These are phyloP conservation scores for Podila minutissima DNA, from an alignment of 192 early-diverging fungal genomes.

Conservation along the genomic window DNA sequence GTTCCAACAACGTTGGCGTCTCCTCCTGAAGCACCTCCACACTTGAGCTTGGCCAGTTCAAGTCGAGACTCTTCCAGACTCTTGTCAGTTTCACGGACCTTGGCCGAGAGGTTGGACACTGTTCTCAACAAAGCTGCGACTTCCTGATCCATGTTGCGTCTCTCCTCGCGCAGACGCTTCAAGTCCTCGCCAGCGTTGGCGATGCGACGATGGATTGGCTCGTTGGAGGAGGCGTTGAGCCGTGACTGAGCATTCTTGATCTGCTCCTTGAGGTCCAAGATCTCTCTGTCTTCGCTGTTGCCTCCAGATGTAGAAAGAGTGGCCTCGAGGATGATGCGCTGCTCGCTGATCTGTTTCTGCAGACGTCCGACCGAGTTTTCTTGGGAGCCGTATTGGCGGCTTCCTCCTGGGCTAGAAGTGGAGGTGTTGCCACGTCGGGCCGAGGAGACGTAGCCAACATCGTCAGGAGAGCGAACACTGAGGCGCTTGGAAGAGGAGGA, in stretches of 20 bases:
- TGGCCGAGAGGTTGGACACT: constrained; percentile 47
- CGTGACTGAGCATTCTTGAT: constrained; percentile 52
- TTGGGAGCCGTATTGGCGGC: constrained; percentile 11
- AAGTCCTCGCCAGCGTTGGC: constrained; percentile 53
- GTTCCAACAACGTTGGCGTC: constrained; percentile 56
- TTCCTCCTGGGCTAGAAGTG: constrained; percentile 4
- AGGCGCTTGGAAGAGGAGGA: constrained; percentile 36
- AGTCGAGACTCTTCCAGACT: constrained; percentile 56
- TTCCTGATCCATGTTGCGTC: constrained; percentile 58
- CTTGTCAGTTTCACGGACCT: constrained; percentile 58
- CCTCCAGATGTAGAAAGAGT: constrained; percentile 17
- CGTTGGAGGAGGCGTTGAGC: constrained; percentile 25
- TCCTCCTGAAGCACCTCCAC: constrained; percentile 2
- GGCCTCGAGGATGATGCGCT: constrained; percentile 49
- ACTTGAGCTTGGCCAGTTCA: constrained; percentile 49
- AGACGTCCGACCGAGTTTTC: constrained; percentile 41
- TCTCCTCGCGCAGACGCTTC: constrained; percentile 55
- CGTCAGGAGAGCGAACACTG: constrained; percentile 44
- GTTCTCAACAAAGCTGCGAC: constrained; percentile 45
- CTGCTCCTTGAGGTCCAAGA: constrained; percentile 52
- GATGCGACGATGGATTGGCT: constrained; percentile 28
- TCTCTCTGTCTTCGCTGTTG: constrained; percentile 50
- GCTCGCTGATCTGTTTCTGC: constrained; percentile 52
- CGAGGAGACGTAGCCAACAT: constrained; percentile 53
- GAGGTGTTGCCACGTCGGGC: constrained; percentile 38